A percentile compares a stretch with the other conserved stretches of the same genome.
Conservation (phyloP, 441 rosid species). For the Erodium moschatum region DNA sequence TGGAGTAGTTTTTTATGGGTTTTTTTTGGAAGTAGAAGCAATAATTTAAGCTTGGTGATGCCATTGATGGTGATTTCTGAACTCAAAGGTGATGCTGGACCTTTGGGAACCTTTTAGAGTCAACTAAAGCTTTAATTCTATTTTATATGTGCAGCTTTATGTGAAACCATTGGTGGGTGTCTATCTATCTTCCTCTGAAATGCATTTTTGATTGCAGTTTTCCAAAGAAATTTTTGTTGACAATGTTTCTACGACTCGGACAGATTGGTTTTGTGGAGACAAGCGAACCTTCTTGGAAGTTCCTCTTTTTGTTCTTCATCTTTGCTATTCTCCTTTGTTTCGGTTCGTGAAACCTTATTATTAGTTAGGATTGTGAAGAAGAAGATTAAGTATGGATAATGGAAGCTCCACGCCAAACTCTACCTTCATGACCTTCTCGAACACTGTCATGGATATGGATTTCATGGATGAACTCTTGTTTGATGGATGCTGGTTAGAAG, state of each 20-base stretch:
- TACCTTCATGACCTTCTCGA: slow-evolving; percentile 33
- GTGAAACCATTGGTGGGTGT: slow-evolving; percentile 26
- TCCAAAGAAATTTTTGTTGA: slow-evolving; percentile 46
- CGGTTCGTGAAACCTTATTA: slow-evolving; percentile 40
- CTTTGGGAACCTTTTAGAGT: slow-evolving; percentile 20
- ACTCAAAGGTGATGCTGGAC: slow-evolving; percentile 6
- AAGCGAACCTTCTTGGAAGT: slow-evolving; percentile 54
- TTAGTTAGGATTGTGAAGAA: slow-evolving; percentile 20
- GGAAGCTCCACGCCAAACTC: slow-evolving; percentile 38
- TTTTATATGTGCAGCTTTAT: slow-evolving; percentile 14
- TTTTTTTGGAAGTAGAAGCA: slow-evolving; percentile 22
- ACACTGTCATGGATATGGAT: slow-evolving; percentile 67
- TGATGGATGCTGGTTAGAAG: slow-evolving; percentile 78
- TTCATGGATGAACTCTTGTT: slow-evolving; percentile 78
- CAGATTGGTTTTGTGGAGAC: slow-evolving; percentile 45
- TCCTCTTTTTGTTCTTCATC: slow-evolving; percentile 57
- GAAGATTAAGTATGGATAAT: slow-evolving; percentile 39
- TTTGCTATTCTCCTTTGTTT: slow-evolving; percentile 43
- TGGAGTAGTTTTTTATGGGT: slow-evolving; percentile 8
- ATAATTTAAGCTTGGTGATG: slow-evolving; percentile 22
- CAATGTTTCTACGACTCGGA: slow-evolving; percentile 52
- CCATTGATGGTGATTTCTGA: slow-evolving; percentile 21
- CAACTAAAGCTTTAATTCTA: slow-evolving; percentile 12
- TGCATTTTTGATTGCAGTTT: slow-evolving; percentile 51
- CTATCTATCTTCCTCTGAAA: slow-evolving; percentile 37